phyloP scores from a whole-genome alignment of 2,329 filamentous ascomycete genomes.

The Cordyceps pruinosa region DNA sequence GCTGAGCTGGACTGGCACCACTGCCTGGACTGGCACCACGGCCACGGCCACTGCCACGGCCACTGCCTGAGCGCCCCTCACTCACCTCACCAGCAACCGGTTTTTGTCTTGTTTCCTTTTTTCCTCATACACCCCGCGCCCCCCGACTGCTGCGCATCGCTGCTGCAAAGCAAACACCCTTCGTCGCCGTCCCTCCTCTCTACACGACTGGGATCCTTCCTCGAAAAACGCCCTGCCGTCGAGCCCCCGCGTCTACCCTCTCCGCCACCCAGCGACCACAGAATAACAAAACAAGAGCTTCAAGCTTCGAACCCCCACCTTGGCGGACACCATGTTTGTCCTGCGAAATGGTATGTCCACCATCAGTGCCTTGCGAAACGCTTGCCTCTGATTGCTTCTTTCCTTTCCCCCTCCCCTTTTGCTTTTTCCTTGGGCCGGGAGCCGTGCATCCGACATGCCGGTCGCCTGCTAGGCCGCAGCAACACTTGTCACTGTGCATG shows the following conservation, averaged over 20 bases:
- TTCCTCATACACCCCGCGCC: neutral
- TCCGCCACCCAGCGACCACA: neutral
- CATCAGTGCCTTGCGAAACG: neutral
- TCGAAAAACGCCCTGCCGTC: neutral
- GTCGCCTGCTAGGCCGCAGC: neutral
- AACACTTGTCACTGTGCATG: neutral
- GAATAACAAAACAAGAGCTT: slow-evolving; percentile 7
- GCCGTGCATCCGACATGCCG: neutral
- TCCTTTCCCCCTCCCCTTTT: neutral
- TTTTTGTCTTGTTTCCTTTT: neutral
- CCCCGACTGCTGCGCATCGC: neutral
- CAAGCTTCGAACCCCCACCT: slow-evolving; percentile 12
- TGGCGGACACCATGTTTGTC: slow-evolving; percentile 29
- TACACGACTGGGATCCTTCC: neutral
- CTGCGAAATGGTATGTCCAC: slow-evolving; percentile 31
- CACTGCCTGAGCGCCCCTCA: neutral
- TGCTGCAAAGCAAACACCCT: neutral
- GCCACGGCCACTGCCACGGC: neutral
- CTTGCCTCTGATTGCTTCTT: neutral
- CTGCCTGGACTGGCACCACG: neutral
- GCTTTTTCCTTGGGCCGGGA: neutral
- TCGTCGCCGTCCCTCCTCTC: neutral
- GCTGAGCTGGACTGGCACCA: too few relatives aligned
- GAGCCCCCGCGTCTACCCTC: too few relatives aligned
- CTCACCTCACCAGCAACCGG: neutral